Evolutionary conservation across 1,139 yeast genomes (phyloP).

Genomic region (Candida sanyaensis): DNA sequence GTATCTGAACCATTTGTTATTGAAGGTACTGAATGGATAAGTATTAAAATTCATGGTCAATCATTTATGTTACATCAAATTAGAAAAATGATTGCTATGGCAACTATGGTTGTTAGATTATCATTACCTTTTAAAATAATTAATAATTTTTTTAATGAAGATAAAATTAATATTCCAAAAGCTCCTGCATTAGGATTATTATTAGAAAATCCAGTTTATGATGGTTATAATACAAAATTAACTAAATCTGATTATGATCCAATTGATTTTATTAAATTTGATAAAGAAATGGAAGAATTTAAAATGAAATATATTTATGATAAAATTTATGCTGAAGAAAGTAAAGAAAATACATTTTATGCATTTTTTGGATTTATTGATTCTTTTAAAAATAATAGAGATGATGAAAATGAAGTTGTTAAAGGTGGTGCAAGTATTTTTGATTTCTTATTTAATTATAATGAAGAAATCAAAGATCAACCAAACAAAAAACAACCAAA

Average conservation of each 20-base stretch:
- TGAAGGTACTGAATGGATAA: conserved; percentile 94
- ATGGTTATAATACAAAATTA: conserved; percentile 73
- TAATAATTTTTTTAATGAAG: conserved; percentile 71
- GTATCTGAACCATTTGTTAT: conserved; percentile 93
- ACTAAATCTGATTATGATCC: conserved; percentile 78
- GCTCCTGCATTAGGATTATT: conserved; percentile 95
- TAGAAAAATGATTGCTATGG: conserved; percentile 98
- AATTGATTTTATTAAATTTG: conserved; percentile 68
- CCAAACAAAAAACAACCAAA: background rate
- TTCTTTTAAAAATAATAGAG: conserved; percentile 49
- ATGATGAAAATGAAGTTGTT: conserved; percentile 20
- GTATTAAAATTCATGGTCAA: conserved; percentile 96
- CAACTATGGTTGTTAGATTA: conserved; percentile 78
- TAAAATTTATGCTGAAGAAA: conserved; percentile 88
- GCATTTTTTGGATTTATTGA: conserved; percentile 91
- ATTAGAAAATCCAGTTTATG: conserved; percentile 90
- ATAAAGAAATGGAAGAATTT: conserved; percentile 76
- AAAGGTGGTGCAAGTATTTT: conserved; percentile 45
- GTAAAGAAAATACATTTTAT: conserved; percentile 80
- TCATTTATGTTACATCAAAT: conserved; percentile 98
- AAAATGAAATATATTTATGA: conserved; percentile 89
- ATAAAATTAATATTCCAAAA: conserved; percentile 87
- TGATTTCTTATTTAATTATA: conserved; percentile 53
- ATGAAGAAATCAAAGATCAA: conserved; percentile 4
- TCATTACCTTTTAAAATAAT: conserved; percentile 81